Base-by-base conservation (phyloP, 2,329 filamentous ascomycete species). In the Verticillium nubilum region DNA sequence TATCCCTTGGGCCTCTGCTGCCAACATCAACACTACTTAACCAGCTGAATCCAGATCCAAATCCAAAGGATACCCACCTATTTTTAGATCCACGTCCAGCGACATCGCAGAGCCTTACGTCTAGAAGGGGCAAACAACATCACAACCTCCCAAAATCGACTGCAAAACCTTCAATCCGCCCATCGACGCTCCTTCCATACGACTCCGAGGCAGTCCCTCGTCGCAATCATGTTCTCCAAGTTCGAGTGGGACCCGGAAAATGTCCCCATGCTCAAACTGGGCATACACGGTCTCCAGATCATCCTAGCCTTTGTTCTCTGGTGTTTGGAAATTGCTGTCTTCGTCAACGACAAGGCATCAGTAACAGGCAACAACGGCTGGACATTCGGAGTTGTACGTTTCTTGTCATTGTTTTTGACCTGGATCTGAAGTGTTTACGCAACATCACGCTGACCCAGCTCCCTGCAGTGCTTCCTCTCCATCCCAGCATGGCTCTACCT, bases 401-500 rank as follows among this genome's bases (percentile, higher is more conserved):
- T 35, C 25, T 17, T 13, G 19, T 19, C 19, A 5, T 53, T 53
- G 25, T 12, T 53, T 19, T 4, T 4, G n/a, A 7, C 25, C 54
- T 54, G 13, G 25, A 55, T 6, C 19, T 25, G 52, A 17, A 15
- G 33, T 27, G n/a, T 54, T 6, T 31, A 42, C 5, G n/a, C 31
- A 27, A 9, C n/a, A 37, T 15, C 23, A 23, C 59, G 19, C 28
- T 42, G 6, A 53, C 25, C 52, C 26, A 4, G 25, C 54, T 58
- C 28, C 47, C 28, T 54, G 58, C 61, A 89, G 86, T 87, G 84
- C 72, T 88, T 89, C 74, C 73, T 89, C 31, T 81, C 82, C 17
- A 76, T 87, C 54, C 85, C 85, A 0, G 84, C 84, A 52, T 86
- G 86, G 76, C 79, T 89, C 61, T 90, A 85, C 73, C 78, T 88